Evolutionary conservation across 257 asterid species (phyloP), one percentile per base, ranked within the genome.

Genomic region (Solanum appendiculatum): DNA sequence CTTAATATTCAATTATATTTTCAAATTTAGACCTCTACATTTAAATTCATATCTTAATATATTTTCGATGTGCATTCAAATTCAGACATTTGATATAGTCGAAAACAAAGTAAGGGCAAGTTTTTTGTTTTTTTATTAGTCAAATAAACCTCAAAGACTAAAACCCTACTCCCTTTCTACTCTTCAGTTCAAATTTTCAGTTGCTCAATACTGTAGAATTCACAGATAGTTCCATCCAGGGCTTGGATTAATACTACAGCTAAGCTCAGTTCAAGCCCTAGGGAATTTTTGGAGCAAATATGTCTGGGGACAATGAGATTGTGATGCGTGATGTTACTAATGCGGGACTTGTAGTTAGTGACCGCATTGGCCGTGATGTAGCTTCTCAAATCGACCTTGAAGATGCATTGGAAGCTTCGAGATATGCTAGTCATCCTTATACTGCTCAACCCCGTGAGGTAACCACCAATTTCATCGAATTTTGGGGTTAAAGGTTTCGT

Each of bases 401-500:
- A 87, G 99, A 97, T 87, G 89, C 98, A 33, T 86, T 97, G 29
- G 99, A 97, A 92, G 99, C 99, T 86, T 93, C 99, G 58, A 93
- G 99, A 94, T 97, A 97, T 85, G 91, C 97, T 14, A 97, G 98
- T 84, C 98, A 97, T 88, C 99, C 99, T 31, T 95, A 95, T 70
- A 89, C 98, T 51, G 90, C 97, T 84, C 99, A 94, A 82, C 99
- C 99, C 77, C 94, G 99, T 31, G 99, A 97, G 99, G 99, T 97
- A 72, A 72, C 2, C 13, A 31, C 5, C 80, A 2, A 34, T 72
- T 72, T 69, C n/a, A 16, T 6, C 18, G 5, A 66, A 27, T 66
- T 15, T 69, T 69, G 77, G 13, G 44, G 18, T 33, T 70, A 33
- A 16, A 7, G 25, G 42, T 70, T 70, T 60, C 69, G n/a, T 60